Conservation (phyloP, 352 stramenopile species). For the Peronospora destructor region DNA sequence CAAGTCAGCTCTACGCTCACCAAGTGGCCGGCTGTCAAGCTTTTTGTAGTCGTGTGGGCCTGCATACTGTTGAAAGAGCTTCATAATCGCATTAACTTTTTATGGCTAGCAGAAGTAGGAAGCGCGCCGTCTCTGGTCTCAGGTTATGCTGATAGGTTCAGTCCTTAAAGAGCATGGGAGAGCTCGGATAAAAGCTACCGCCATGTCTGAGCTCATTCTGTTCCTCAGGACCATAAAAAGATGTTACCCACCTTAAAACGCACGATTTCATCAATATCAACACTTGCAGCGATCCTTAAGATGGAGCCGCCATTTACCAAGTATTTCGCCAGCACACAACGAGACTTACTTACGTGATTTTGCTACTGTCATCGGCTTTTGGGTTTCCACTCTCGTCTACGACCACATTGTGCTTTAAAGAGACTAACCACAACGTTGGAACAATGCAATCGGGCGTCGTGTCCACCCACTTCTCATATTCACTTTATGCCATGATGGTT, state of each 20-base stretch:
- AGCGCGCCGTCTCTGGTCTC: no score
- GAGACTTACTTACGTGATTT: constrained; percentile 57
- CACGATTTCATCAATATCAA: constrained; percentile 81
- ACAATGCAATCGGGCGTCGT: constrained; percentile 18
- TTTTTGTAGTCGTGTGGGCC: no score
- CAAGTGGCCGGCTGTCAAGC: no score
- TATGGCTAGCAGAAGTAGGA: no score
- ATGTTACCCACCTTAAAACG: constrained; percentile 70
- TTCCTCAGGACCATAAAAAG: constrained; percentile 19
- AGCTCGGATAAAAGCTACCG: no score
- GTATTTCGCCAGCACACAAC: constrained; percentile 67
- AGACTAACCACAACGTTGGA: constrained; percentile 34
- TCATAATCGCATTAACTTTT: no score
- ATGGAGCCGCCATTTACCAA: constrained; percentile 77
- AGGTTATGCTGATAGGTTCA: no score
- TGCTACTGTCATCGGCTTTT: constrained; percentile 55
- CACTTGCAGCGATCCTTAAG: constrained; percentile 56
- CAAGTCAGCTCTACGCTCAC: no score
- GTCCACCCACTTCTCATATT: constrained; percentile 41
- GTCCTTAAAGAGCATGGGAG: no score
- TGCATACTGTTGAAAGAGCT: no score
- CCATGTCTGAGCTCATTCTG: no score
- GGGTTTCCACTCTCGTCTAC: constrained; percentile 62
- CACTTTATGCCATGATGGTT: constrained; percentile 52
- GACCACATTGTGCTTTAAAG: constrained; percentile 68